These are phyloP conservation scores for Symbiodinium pilosum DNA, from an alignment of 73 alveolate species.

Conservation along the genomic window DNA sequence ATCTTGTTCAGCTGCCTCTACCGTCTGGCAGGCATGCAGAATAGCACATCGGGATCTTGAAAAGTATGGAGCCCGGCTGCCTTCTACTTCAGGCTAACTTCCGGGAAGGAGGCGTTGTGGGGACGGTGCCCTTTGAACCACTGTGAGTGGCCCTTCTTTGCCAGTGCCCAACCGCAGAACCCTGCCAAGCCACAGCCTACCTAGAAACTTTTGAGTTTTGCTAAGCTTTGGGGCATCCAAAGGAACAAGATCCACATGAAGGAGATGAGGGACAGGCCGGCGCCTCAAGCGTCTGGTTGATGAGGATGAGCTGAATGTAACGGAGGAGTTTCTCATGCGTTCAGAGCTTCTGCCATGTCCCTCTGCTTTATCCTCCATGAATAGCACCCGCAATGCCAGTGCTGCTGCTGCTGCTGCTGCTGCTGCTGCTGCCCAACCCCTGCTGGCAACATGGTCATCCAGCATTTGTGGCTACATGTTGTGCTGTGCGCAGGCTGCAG, in stretches of 20 bases:
- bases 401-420: no score
- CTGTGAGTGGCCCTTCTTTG: no score
- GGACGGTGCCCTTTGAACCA: no score
- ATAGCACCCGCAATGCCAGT: no score
- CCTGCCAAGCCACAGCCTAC: not conserved
- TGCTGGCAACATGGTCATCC: no score
- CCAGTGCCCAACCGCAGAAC: not conserved
- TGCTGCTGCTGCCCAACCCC: no score
- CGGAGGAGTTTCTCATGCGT: not conserved
- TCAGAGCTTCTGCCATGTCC: not conserved
- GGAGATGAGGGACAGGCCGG: conserved; percentile 12
- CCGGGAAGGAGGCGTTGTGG: no score
- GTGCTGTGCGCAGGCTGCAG: not conserved
- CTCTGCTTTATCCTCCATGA: no score
- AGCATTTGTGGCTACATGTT: no score
- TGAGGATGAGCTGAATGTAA: not conserved
- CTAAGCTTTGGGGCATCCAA: not conserved
- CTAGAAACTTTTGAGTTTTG: not conserved
- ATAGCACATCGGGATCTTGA: not conserved
- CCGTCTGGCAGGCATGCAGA: not conserved
- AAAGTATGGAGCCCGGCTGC: not conserved
- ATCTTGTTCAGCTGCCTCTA: no score
- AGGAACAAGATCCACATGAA: not conserved
- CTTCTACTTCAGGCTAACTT: no score
- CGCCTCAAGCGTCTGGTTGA: not conserved